A percentile compares a stretch with the other conserved stretches of the same genome.
Conservation (phyloP, 176 grass and related monocot species). For the Saccharum spontaneum region DNA sequence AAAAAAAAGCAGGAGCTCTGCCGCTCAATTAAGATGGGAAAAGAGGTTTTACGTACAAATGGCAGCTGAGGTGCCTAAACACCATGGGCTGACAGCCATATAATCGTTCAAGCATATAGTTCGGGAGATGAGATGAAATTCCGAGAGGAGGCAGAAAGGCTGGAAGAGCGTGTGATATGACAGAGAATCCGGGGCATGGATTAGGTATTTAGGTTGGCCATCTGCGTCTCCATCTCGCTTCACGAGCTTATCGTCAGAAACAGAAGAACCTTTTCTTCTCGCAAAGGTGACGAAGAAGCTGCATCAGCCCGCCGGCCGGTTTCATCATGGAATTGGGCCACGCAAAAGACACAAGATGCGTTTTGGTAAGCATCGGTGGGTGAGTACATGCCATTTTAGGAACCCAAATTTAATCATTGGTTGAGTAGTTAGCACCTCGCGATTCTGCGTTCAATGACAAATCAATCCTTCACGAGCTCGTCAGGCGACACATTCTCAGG, state of each 20-base stretch:
- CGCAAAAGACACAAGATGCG: neutral
- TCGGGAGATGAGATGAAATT: neutral
- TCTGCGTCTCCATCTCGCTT: neutral
- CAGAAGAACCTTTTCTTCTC: slow-evolving; percentile 1
- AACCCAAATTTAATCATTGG: neutral
- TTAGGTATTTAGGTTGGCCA: slow-evolving; percentile 3
- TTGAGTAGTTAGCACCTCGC: neutral
- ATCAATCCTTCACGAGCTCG: neutral
- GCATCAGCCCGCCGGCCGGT: neutral
- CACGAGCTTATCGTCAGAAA: neutral
- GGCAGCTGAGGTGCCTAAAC: no score
- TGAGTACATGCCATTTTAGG: no score
- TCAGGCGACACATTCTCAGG: neutral
- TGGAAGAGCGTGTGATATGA: neutral
- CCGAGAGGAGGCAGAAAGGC: neutral
- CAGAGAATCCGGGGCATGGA: neutral
- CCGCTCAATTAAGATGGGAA: no score
- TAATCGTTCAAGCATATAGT: neutral
- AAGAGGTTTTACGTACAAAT: no score
- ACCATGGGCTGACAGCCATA: neutral
- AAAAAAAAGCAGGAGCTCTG: no score
- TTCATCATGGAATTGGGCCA: neutral
- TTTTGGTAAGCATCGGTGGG: neutral
- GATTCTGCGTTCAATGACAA: neutral
- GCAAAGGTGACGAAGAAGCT: neutral